Evolutionary conservation across 768 basidiomycete genomes (phyloP), one percentile per base, ranked within the genome.

Genomic region (Hygrophoropsis aurantiaca): DNA sequence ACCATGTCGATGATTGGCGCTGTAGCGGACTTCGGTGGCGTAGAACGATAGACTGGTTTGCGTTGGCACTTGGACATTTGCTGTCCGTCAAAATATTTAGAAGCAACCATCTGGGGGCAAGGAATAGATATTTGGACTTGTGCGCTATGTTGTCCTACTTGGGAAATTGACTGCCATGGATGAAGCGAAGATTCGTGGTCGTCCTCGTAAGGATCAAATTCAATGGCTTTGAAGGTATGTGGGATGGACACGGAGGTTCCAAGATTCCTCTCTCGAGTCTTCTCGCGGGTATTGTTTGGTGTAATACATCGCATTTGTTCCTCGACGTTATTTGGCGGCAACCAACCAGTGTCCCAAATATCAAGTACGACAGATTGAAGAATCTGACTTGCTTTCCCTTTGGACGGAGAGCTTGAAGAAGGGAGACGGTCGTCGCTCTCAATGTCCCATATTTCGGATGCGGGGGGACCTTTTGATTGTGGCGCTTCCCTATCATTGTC

Each of bases 151-250:
- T 44, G 54, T 38, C 59, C 65, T 34, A 65, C 48, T 54, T 80
- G 81, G 23, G 81, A 84, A 23, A 76, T 81, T 21, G 81, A 84
- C 42, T 84, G 73, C 7, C 77, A 84, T 9, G 81, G 75, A 25
- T 64, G 61, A 10, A 77, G 55, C 25, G 75, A 70, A 1, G 61
- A 48, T 54, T 44, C 15, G 42, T 36, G 40, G 16, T 20, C 7
- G n/a, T 46, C 49, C 40, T 18, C 34, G 36, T 16, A 24, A n/a
- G 37, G 8, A 37, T 48, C 42, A 11, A 24, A 19, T n/a, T 37
- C 20, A 33, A 26, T 30, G 48, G 23, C 32, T 13, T 38, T 10
- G 46, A 42, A n/a, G n/a, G n/a, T n/a, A n/a, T n/a, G n/a, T n/a
- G n/a, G n/a, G n/a, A n/a, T n/a, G n/a, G n/a, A n/a, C n/a, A n/a